Evolutionary conservation across 345 rosid genomes (phyloP), one percentile per base, ranked within the genome.

Genomic region (Eucalyptus erythrocorys): DNA sequence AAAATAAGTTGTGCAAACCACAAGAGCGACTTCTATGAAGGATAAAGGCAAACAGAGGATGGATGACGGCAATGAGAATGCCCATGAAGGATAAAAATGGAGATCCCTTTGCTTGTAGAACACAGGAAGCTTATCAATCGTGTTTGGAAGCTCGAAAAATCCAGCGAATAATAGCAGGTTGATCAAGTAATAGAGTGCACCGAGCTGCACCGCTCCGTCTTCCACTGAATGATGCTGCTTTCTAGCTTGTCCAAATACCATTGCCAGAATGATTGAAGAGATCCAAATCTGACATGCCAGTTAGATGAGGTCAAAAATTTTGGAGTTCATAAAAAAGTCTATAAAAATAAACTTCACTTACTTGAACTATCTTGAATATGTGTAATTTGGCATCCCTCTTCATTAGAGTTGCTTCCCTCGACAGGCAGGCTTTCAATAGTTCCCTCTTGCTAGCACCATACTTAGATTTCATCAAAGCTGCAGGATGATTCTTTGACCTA

Each of bases 391-490:
- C 50, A 48, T 43, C 86, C 85, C 91, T 85, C 91, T 76, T 87
- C 87, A 87, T 90, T 17, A 90, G 42, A 27, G 55, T 85, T 15
- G 87, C 87, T 85, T 90, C 89, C 86, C 91, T 90, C 14, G 87
- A 64, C 48, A 91, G 68, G 87, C 93, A 88, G 47, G 93, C 89
- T 86, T 90, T 91, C 32, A 91, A 76, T 85, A 91, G 45, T 79
- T 90, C 89, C 84, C n/a, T 51, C 87, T 87, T 90, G 19, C 88
- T 53, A 45, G 86, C 89, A 32, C 92, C 89, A 15, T 88, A 91
- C 49, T 87, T 85, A 71, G 87, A 53, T 87, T 50, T 87, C 15
- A 71, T 55, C 85, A 89, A 87, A 24, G 91, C 87, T n/a, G 87
- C 87, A 6, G 91, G 87, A 84, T 87, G 89, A 37, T 40, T 89